Base-by-base conservation (phyloP, 1,284 basidiomycete species). In the Ustilago xerochloae region DNA sequence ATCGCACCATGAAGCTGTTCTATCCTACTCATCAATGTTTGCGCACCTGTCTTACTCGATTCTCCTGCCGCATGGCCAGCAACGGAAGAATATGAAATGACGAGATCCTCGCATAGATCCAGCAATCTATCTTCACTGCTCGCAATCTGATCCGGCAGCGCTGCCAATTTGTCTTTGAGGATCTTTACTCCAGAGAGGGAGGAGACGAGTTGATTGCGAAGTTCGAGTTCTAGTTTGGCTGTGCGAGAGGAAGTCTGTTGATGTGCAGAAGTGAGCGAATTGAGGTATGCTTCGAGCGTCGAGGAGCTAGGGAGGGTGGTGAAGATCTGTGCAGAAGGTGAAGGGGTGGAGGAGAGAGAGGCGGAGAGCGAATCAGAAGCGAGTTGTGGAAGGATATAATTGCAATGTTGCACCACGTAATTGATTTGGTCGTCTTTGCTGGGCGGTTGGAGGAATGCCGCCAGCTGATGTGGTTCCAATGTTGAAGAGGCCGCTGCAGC, bases 111-210 rank as follows among this genome's bases (percentile, higher is more conserved):
- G 39, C 69, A 69, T 2, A 78, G 72, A 16, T 71, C 66, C 33
- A 75, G 51, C 8, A 78, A 49, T 57, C 55, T 61, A 26, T 78
- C 76, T 39, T 78, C 76, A 5, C 61, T 65, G 5, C 46, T 50
- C 1, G 65, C 64, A 16, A 78, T 75, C 1, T 65, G 58, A 12
- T 70, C 72, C 0, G 76, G 76, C 1, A 78, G 54, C 2, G 62
- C 36, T 0, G 50, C 30, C 12, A 78, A 69, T 20, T 28, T 51
- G 8, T 69, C 24, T 18, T 59, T 65, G 45, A 75, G 61, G 6
- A 60, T 38, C 47, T 64, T 65, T 35, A 70, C 72, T 2, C 55
- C 56, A 4, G 56, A 38, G 1, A 75, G 52, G 43, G 49, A 57
- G 45, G 59, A 54, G 9, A 75, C 32, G 13, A 75, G 72, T 51